A percentile compares a stretch with the other conserved stretches of the same genome.
These are phyloP conservation scores for Samsoniella hepiali DNA, from an alignment of 2,329 filamentous ascomycete species.

Conservation along the genomic window DNA sequence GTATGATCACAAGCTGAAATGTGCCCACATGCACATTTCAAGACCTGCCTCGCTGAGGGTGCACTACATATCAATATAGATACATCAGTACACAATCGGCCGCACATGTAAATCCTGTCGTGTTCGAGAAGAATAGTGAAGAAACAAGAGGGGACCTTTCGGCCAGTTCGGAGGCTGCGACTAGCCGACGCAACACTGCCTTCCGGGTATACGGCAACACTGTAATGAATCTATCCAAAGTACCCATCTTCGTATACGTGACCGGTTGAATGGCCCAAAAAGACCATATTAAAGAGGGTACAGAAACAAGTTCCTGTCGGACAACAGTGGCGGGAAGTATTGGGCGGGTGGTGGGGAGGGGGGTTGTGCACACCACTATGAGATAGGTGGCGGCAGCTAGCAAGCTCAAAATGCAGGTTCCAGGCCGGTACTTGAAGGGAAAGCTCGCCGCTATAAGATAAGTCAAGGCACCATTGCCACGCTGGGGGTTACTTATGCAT, in stretches of 20 bases:
- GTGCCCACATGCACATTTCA: not conserved
- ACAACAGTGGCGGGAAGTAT: not conserved
- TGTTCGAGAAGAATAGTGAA: not conserved
- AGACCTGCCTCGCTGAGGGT: not conserved
- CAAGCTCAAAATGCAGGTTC: not conserved
- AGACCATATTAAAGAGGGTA: not conserved
- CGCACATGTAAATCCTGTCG: not conserved
- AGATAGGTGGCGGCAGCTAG: not conserved
- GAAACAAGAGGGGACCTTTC: not conserved
- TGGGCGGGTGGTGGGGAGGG: not conserved
- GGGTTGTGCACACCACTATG: not conserved
- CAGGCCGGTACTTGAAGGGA: not conserved
- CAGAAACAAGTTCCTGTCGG: not conserved
- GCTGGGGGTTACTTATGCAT: conserved; percentile 6
- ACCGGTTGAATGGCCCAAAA: not conserved
- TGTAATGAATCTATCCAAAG: not conserved
- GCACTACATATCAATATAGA: not conserved
- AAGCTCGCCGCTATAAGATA: not conserved
- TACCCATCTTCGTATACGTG: not conserved
- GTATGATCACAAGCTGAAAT: not conserved
- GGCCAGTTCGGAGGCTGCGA: not conserved
- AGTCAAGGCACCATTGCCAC: not conserved
- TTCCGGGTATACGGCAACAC: not conserved
- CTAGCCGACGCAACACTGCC: not conserved
- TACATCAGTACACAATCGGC: not conserved